Percentiles rank a stretch among this genome's conserved stretches.
These are phyloP conservation scores for Echeveria elegans DNA, from an alignment of 164 flowering plant species.

Conservation along the genomic window DNA sequence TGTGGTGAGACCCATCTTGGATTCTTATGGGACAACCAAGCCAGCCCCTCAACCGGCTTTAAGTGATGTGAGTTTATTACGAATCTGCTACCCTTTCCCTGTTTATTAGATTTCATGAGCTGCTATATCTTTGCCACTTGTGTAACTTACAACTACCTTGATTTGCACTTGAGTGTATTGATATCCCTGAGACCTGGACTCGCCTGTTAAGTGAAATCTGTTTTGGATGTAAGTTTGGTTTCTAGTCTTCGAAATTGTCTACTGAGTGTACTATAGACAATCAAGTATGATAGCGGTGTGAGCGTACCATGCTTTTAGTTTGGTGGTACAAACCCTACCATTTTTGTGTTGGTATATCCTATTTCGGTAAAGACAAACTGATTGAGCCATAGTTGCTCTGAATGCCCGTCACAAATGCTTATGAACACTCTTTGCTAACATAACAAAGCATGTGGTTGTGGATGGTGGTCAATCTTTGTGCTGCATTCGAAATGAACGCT, in stretches of 20 bases:
- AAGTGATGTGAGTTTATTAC: constrained; percentile 55
- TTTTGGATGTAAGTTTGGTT: not conserved
- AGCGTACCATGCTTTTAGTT: not conserved
- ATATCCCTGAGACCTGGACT: not conserved
- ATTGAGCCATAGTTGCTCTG: no score
- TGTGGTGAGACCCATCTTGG: constrained; percentile 90
- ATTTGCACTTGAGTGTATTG: not conserved
- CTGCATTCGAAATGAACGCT: not conserved
- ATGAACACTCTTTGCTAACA: no score
- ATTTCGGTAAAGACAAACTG: no score
- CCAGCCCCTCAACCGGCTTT: constrained; percentile 66
- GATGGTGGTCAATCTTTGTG: no score
- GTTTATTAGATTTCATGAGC: not conserved
- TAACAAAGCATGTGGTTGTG: no score
- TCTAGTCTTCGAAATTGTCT: not conserved
- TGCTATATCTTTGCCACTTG: not conserved
- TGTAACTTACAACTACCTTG: not conserved
- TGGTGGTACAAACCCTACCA: no score
- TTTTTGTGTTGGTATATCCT: not conserved
- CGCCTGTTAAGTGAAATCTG: not conserved
- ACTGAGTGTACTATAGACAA: not conserved
- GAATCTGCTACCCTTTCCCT: not conserved
- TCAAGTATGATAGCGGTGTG: not conserved
- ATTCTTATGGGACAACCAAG: constrained; percentile 64
- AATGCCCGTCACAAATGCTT: no score